Conservation (phyloP, 1,139 yeast species). For the Blastobotrys raffinosifermentans region DNA sequence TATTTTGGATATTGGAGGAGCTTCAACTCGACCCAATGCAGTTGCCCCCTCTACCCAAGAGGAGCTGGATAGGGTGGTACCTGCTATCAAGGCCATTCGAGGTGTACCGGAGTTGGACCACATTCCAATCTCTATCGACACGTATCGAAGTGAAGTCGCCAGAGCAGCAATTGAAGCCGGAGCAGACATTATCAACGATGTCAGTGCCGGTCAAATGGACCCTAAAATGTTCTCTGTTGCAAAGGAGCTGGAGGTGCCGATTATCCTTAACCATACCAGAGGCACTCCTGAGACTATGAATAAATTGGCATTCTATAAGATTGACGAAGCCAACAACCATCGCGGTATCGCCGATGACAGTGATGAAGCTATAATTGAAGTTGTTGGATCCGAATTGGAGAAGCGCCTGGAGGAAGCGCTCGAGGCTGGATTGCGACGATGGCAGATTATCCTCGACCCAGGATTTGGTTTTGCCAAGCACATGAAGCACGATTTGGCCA, state of each 20-base stretch:
- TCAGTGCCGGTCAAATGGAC: constrained; percentile 77
- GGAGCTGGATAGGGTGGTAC: constrained; percentile 61
- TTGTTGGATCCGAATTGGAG: constrained; percentile 62
- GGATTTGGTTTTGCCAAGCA: constrained; percentile 93
- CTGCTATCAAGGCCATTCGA: constrained; percentile 61
- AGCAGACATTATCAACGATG: constrained; percentile 88
- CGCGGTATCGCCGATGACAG: constrained; percentile 22
- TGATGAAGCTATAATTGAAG: constrained; percentile 36
- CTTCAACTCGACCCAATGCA: constrained; percentile 84
- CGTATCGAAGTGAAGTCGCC: constrained; percentile 76
- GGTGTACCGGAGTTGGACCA: constrained; percentile 36
- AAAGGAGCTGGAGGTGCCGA: constrained; percentile 61
- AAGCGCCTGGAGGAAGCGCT: constrained; percentile 52
- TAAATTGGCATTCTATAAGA: constrained; percentile 48
- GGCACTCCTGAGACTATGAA: constrained; percentile 79
- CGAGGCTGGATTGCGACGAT: constrained; percentile 61
- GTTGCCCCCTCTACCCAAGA: constrained; percentile 51
- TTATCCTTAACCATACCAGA: constrained; percentile 77
- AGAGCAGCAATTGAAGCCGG: constrained; percentile 62
- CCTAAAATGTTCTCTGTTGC: constrained; percentile 58
- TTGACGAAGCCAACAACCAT: constrained; percentile 29
- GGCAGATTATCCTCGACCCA: constrained; percentile 92
- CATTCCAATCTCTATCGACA: constrained; percentile 69
- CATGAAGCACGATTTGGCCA: constrained; percentile 56
- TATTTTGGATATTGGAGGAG: constrained; percentile 88